phyloP scores from a whole-genome alignment of 345 rosid species.

The Citrus inodora region DNA sequence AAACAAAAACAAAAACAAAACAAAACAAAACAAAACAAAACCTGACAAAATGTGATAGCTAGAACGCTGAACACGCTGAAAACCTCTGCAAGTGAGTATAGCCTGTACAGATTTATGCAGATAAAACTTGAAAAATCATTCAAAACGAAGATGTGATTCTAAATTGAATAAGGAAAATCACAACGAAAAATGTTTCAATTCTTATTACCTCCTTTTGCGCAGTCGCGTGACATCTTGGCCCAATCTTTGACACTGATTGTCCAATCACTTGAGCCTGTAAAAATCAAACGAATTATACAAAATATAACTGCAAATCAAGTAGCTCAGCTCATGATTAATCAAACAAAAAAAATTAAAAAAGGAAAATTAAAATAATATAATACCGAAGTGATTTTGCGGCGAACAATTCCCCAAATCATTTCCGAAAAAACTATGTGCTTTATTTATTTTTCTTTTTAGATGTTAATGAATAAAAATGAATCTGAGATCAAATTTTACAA shows the following conservation, averaged over 20 bases:
- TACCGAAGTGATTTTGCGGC: slow-evolving; percentile 23
- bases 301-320: not conserved
- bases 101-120: not conserved
- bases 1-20: not conserved
- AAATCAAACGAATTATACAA: not conserved
- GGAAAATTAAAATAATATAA: not conserved
- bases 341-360: not conserved
- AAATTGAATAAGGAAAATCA: not conserved
- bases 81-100: slow-evolving; percentile 6
- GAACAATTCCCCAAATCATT: slow-evolving; percentile 25
- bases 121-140: not conserved
- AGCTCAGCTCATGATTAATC: not conserved
- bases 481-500: not conserved
- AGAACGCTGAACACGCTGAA: slow-evolving; percentile 11
- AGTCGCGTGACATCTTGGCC: slow-evolving; percentile 4
- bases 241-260: slow-evolving; percentile 17
- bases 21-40: not conserved
- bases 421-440: not conserved
- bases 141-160: not conserved
- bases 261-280: slow-evolving; percentile 13
- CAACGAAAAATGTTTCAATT: not conserved
- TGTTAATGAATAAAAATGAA: not conserved
- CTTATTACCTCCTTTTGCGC: slow-evolving; percentile 10
- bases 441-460: not conserved
- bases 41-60: slow-evolving; percentile 13